Evolutionary conservation across 257 asterid species (phyloP).

Genomic region (Mitragyna speciosa): DNA sequence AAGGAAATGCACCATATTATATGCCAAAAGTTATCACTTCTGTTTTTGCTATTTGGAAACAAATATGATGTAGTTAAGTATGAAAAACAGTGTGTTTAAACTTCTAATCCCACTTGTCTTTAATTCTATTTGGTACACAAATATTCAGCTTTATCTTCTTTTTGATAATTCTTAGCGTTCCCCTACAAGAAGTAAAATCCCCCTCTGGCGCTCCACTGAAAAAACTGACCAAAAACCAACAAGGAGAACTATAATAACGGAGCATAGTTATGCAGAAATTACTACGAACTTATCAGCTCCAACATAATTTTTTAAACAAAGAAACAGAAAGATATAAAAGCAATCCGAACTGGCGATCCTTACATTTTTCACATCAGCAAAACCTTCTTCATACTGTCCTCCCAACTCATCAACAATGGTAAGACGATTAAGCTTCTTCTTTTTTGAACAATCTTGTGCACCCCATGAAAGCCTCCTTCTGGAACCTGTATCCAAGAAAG

Average conservation of each 20-base stretch:
- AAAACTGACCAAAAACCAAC: background rate
- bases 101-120: too few relatives aligned
- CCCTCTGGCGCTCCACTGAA: too few relatives aligned
- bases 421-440: slow-evolving; percentile 26
- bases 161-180: too few relatives aligned
- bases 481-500: slow-evolving; percentile 40
- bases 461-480: slow-evolving; percentile 26
- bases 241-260: background rate
- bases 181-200: background rate
- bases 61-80: too few relatives aligned
- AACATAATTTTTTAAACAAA: too few relatives aligned
- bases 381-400: slow-evolving; percentile 62
- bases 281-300: background rate
- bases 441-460: slow-evolving; percentile 33
- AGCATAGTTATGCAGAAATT: background rate
- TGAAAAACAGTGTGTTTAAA: too few relatives aligned
- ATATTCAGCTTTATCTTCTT: too few relatives aligned
- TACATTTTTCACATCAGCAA: slow-evolving; percentile 58
- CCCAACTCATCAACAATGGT: slow-evolving; percentile 51
- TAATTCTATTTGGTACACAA: too few relatives aligned
- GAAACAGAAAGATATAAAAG: background rate
- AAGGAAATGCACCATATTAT: too few relatives aligned
- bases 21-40: background rate
- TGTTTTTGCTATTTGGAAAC: background rate
- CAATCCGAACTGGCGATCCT: slow-evolving; percentile 17